Percentiles rank a stretch among this genome's conserved stretches.
Conservation (phyloP, 202 grass and related monocot genomes). For the Setaria viridis region DNA sequence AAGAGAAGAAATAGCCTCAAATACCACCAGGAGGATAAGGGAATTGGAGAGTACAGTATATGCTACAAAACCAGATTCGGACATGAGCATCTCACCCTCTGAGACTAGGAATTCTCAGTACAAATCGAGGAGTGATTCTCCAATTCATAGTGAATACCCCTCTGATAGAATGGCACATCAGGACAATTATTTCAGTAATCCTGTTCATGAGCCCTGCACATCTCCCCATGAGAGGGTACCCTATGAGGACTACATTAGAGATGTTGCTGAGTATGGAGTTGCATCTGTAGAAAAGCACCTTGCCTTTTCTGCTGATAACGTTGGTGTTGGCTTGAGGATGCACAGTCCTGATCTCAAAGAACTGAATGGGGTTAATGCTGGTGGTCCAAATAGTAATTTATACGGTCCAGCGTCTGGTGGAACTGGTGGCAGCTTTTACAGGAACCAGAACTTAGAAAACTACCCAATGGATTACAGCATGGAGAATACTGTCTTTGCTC, state of each 20-base stretch:
- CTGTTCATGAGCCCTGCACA: background rate
- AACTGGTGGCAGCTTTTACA: slow-evolving; percentile 22
- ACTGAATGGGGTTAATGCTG: background rate
- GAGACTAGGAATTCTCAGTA: slow-evolving; percentile 31
- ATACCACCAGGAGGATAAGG: background rate
- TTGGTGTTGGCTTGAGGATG: slow-evolving; percentile 33
- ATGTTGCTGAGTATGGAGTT: slow-evolving; percentile 35
- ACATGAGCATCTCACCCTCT: slow-evolving; percentile 39
- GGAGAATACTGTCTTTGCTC: slow-evolving; percentile 3
- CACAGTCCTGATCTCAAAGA: slow-evolving; percentile 6
- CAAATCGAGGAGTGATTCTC: slow-evolving; percentile 4
- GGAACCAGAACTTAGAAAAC: slow-evolving; percentile 26
- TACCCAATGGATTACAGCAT: slow-evolving; percentile 3
- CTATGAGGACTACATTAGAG: slow-evolving; percentile 28
- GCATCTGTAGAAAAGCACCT: slow-evolving; percentile 35
- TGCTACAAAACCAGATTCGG: background rate
- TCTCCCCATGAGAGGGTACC: background rate
- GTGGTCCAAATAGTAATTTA: slow-evolving; percentile 22
- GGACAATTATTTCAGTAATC: slow-evolving; percentile 18
- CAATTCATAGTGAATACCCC: slow-evolving; percentile 15
- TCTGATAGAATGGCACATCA: slow-evolving; percentile 9
- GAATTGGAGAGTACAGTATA: background rate
- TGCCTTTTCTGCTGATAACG: slow-evolving; percentile 36
- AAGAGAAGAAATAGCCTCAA: slow-evolving; percentile 6
- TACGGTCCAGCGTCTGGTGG: slow-evolving; percentile 11